Base-by-base conservation (phyloP, 495 filamentous ascomycete genomes). In the Daldinia concentrica region DNA sequence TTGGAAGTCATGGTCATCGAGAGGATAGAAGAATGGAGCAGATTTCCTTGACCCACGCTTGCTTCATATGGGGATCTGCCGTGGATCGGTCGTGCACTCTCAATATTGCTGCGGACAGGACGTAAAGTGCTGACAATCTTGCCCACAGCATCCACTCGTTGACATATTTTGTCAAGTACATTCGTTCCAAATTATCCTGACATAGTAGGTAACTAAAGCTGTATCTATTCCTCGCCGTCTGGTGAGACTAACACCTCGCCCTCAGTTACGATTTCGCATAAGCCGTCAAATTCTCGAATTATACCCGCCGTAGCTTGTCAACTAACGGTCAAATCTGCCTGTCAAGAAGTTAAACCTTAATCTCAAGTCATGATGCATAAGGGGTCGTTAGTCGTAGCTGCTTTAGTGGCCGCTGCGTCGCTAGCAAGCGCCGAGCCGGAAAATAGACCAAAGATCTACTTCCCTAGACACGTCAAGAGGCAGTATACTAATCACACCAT, bases 131-230 rank as follows among this genome's bases (percentile, higher is more conserved):
- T 81, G 55, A 83, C 71, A 48, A 68, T 60, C 51, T 58, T 48
- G 36, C 61, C 64, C 50, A 37, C 73, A 84, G 83, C 84, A 78
- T 78, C 87, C 87, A 76, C 82, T 88, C 84, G 80, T 87, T 88
- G 82, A 84, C 81, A 83, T 72, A 77, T 56, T 73, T 79, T 84
- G 86, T 88, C 86, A 88, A 89, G 84, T 89, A 85, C 86, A 86
- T 83, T 88, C 86, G 83, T 89, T 89, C 80, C 75, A 76, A 71
- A 76, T 76, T 67, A 71, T 71, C 78, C 82, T 86, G 76, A 78
- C 76, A 73, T 84, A 84, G 85, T 86, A 85, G 79, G 84, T 83
- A 64, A 71, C 73, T 27, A 19, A 19, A 37, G 57, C 24, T 50
- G 24, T 26, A 58, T 29, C 48, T 78, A n/a, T 64, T 26, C 27